Percentiles rank a stretch among this genome's conserved stretches.
Evolutionary conservation across 306 rosid species (phyloP).

Genomic region (Cucurbita ficifolia): DNA sequence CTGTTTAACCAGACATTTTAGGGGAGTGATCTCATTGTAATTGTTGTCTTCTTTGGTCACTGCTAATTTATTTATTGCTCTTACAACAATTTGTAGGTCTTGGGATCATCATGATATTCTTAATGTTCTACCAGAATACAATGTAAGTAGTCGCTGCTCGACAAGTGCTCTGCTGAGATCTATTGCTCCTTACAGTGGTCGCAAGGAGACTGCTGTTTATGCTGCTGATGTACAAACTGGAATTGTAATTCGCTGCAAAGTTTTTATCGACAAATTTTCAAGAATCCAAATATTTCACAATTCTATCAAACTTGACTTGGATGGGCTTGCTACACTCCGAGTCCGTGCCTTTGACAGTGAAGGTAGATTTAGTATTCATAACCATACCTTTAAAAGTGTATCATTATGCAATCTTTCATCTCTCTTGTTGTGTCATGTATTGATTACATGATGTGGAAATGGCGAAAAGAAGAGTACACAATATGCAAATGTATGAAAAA

Average conservation of each 20-base stretch:
- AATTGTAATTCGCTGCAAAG: slow-evolving; percentile 72
- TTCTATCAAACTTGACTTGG: slow-evolving; percentile 84
- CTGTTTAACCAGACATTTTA: neutral
- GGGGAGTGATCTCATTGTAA: neutral
- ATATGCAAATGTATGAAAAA: neutral
- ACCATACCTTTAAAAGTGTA: neutral
- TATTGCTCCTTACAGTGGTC: slow-evolving; percentile 65
- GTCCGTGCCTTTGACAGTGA: slow-evolving; percentile 76
- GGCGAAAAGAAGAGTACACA: neutral
- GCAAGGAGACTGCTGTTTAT: slow-evolving; percentile 93
- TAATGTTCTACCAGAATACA: slow-evolving; percentile 66
- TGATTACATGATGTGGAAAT: neutral
- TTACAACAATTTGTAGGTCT: slow-evolving; percentile 31
- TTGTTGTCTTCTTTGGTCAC: neutral
- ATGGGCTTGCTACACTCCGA: slow-evolving; percentile 84
- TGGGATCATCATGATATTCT: slow-evolving; percentile 97
- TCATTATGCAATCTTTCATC: neutral
- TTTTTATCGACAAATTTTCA: slow-evolving; percentile 69
- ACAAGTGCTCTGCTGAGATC: slow-evolving; percentile 78
- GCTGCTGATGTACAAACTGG: slow-evolving; percentile 70
- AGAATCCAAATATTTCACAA: slow-evolving; percentile 81
- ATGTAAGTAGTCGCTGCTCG: slow-evolving; percentile 65
- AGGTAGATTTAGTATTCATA: slow-evolving; percentile 32
- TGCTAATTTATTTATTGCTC: neutral
- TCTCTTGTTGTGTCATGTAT: neutral